Base-by-base conservation (phyloP, 768 basidiomycete species). In the Termitomyces sp. region DNA sequence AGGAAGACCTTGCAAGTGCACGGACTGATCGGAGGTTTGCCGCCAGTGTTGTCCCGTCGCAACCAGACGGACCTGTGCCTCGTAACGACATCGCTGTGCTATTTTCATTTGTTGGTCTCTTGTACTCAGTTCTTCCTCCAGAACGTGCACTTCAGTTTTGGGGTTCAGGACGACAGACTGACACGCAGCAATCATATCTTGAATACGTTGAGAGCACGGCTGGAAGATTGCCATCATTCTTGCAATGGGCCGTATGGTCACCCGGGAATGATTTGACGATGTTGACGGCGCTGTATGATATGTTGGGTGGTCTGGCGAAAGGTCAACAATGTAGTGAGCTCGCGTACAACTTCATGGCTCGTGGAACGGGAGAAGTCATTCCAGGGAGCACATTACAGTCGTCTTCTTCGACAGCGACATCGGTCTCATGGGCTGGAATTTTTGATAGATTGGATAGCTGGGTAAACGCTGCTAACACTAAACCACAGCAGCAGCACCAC, bases 181-280 rank as follows among this genome's bases (percentile, higher is more conserved):
- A 81, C 6, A 56, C 73, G 13, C 72, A 72, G 30, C 69, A 77
- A 13, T 74, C 82, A 3, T 89, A 88, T 66, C 68, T 84, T 61
- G 85, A 90, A 63, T 71, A 73, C 38, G 65, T 81, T 0, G 91
- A 93, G 65, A 77, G 80, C n/a, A 82, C 79, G 2, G 72, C 81
- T 28, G 85, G 82, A 1, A 82, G 86, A 59, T 76, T 92, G 0
- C 84, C 86, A 1, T 80, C 85, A 1, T 95, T 96, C 70, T 74
- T 96, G 50, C 90, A 93, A 59, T 96, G 93, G 94, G 91, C 91
- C 0, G 84, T 91, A 9, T 90, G 89, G 89, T 89, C 89, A 1
- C 86, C 92, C 57, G 77, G 82, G 5, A 82, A 87, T 60, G 90
- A 93, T 61, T 67, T 82, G 6, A 82, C 82, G 1, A 87, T 93